Conservation (phyloP, 2,329 filamentous ascomycete genomes). For the Venturia aucupariae region DNA sequence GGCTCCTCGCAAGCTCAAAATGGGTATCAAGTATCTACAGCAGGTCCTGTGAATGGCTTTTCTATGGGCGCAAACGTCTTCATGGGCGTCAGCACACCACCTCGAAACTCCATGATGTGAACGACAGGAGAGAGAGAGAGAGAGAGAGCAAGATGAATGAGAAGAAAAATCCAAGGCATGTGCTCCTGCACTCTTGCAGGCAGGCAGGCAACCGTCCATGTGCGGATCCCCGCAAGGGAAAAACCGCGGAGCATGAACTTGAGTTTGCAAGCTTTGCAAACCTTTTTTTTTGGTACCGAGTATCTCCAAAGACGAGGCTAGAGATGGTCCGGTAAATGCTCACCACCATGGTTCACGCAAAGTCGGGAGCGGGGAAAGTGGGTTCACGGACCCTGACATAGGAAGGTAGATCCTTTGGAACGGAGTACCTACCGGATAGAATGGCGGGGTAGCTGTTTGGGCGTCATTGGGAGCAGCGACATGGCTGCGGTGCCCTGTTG, state of each 20-base stretch:
- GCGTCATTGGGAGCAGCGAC: no score
- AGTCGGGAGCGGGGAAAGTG: background rate
- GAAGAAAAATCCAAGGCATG: background rate
- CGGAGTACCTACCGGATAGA: no score
- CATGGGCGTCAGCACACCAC: conserved; percentile 29
- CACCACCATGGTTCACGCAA: background rate
- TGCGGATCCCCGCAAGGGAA: background rate
- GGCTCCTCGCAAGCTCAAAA: conserved; percentile 2
- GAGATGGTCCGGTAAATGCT: background rate
- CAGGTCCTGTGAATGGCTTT: background rate
- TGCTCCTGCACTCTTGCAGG: background rate
- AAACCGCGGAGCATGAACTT: background rate
- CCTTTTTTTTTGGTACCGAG: background rate
- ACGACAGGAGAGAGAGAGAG: background rate
- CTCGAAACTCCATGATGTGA: conserved; percentile 5
- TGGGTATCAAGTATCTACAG: background rate
- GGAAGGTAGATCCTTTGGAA: background rate
- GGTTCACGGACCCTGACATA: background rate
- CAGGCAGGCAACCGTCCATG: background rate
- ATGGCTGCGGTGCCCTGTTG: no score
- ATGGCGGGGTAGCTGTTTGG: no score
- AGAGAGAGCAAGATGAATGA: background rate
- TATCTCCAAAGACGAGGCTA: background rate
- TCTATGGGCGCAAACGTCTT: conserved; percentile 21
- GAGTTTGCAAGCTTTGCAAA: background rate